Conservation (phyloP, 331 rosid genomes). For the Saraca asoca region DNA sequence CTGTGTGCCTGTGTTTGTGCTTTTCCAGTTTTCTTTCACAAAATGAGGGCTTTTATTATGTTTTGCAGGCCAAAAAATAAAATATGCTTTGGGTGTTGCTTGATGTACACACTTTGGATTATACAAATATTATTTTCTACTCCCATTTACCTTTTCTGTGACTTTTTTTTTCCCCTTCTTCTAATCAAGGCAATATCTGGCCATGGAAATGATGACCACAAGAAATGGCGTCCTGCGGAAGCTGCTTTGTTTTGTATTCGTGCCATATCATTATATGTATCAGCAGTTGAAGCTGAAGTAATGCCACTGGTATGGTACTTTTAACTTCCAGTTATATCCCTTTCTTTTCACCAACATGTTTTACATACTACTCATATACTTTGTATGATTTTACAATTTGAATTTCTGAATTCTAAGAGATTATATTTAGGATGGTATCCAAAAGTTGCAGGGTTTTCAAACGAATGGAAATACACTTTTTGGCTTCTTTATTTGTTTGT, state of each 20-base stretch:
- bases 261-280: slow-evolving; percentile 86
- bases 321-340: slow-evolving; percentile 21
- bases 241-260: slow-evolving; percentile 96
- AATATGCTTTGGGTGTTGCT: neutral
- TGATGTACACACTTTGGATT: neutral
- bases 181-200: slow-evolving; percentile 69
- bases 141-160: neutral
- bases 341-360: slow-evolving; percentile 1
- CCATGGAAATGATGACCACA: slow-evolving; percentile 63
- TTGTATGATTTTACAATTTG: neutral
- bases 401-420: slow-evolving; percentile 15
- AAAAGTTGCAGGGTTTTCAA: neutral
- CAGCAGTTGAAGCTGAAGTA: slow-evolving; percentile 84
- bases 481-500: slow-evolving; percentile 14
- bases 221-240: slow-evolving; percentile 94
- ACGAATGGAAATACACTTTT: slow-evolving; percentile 5
- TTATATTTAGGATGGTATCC: neutral
- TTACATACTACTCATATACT: slow-evolving; percentile 8
- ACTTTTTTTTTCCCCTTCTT: neutral
- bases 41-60: neutral
- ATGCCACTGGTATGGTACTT: slow-evolving; percentile 83
- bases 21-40: neutral
- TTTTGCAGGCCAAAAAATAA: neutral
- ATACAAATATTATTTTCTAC: neutral
- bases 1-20: neutral